These are phyloP conservation scores for Starmerella stellata DNA, from an alignment of 805 yeast genomes.

Conservation along the genomic window DNA sequence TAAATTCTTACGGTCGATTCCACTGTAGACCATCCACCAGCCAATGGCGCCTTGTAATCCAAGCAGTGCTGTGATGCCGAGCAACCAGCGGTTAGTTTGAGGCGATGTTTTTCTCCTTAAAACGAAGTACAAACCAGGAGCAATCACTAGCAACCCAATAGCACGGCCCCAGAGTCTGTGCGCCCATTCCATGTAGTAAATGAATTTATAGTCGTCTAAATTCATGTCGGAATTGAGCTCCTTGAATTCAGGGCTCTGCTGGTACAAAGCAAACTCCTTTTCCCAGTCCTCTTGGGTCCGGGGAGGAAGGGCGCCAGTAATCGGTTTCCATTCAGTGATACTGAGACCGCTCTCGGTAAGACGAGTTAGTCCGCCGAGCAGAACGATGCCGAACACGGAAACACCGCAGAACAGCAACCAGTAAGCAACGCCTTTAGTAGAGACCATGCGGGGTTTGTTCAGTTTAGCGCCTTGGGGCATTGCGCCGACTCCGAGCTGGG, in stretches of 20 bases:
- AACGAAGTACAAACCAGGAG: slow-evolving; percentile 75
- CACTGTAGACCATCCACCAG: slow-evolving; percentile 99
- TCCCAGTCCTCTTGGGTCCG: slow-evolving; percentile 66
- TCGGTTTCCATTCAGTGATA: slow-evolving; percentile 97
- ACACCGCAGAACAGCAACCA: slow-evolving; percentile 80
- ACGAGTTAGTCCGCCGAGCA: slow-evolving; percentile 91
- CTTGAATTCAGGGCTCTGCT: slow-evolving; percentile 76
- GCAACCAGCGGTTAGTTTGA: slow-evolving; percentile 46
- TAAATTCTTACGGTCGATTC: slow-evolving; percentile 64
- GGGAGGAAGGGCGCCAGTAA: slow-evolving; percentile 90
- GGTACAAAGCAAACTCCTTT: slow-evolving; percentile 61
- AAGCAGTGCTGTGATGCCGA: slow-evolving; percentile 55
- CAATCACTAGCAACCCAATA: slow-evolving; percentile 64
- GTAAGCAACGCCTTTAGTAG: slow-evolving; percentile 53
- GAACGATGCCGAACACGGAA: slow-evolving; percentile 82
- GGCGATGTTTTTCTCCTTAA: slow-evolving; percentile 44
- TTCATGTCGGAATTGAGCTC: slow-evolving; percentile 76
- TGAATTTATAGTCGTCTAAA: slow-evolving; percentile 83
- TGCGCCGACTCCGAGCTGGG: slow-evolving; percentile 13
- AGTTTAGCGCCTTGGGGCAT: slow-evolving; percentile 10
- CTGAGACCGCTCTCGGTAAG: slow-evolving; percentile 89
- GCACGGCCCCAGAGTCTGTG: slow-evolving; percentile 85
- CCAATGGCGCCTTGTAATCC: slow-evolving; percentile 94
- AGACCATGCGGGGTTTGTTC: slow-evolving; percentile 21
- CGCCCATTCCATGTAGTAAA: slow-evolving; percentile 94